Base-by-base conservation (phyloP, 2,329 filamentous ascomycete species). In the Delphinella strobiligena region DNA sequence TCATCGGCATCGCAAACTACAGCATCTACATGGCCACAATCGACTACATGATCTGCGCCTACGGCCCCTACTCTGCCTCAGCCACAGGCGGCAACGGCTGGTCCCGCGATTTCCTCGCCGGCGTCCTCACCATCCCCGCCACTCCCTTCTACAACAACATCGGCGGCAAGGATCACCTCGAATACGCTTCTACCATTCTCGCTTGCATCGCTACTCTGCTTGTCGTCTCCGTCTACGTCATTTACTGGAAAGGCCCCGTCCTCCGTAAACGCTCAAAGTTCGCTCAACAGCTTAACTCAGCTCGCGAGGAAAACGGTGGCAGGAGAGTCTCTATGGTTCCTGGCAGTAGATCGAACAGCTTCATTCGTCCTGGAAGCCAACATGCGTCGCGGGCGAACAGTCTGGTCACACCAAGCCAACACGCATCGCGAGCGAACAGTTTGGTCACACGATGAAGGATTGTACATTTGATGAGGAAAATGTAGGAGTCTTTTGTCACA, bases 31-130 rank as follows among this genome's bases (percentile, higher is more conserved):
- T 82, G 75, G 77, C 79, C 1, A 82, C 79, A 1, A 81, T 84
- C 47, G 78, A 86, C 57, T 86, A 86, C 61, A 84, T 84, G 73
- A 74, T 84, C 27, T 78, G 75, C 48, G 77, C 80, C 1, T 82
- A 85, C 50, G 82, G 81, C 0, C 76, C 77, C 0, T 86, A 85
- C 55, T 78, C 79, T 1, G 80, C 81, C 1, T 83, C 79, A 0
- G 82, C 81, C 1, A 85, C 81, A 0, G 82, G 82, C 34, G 82
- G 82, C 22, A 86, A 86, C 47, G 82, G 81, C 1, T 84, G 80
- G 63, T 69, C 80, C 2, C 71, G 82, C 49, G 81, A 87, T 52
- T 81, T 86, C 60, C 63, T 86, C 0, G 82, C 81, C 2, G 82
- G 82, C 60, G 69, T 84, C 3, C 69, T 83, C 1, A 82, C 80